Conservation (phyloP, 140 eudicot species). For the Flaveria floridana region DNA sequence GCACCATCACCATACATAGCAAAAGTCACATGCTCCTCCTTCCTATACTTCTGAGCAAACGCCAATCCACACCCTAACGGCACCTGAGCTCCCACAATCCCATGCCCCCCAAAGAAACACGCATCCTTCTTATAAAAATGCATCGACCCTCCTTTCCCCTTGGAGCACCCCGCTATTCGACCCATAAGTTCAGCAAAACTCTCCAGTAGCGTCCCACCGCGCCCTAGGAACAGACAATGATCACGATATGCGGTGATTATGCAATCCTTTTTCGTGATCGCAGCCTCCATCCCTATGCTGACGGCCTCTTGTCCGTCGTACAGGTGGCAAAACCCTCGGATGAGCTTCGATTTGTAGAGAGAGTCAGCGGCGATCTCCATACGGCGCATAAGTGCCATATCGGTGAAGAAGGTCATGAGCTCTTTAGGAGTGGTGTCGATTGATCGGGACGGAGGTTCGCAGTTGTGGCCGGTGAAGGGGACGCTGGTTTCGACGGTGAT, state of each 20-base stretch:
- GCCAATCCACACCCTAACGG: conserved; percentile 94
- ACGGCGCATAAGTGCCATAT: conserved; percentile 90
- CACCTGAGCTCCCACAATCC: conserved; percentile 96
- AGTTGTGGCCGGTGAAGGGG: conserved; percentile 76
- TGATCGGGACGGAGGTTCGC: conserved; percentile 83
- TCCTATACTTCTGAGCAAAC: conserved; percentile 83
- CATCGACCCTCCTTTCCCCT: conserved; percentile 97
- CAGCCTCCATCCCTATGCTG: conserved; percentile 90
- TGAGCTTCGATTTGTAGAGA: conserved; percentile 77
- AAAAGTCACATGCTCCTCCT: conserved; percentile 79
- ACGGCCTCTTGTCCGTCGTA: conserved; percentile 98
- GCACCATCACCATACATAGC: conserved; percentile 96
- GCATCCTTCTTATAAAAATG: conserved; percentile 80
- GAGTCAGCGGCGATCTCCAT: conserved; percentile 99
- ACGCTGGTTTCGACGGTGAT: conserved; percentile 79
- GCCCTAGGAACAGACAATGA: conserved; percentile 66
- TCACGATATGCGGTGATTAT: conserved; percentile 88
- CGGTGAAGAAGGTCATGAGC: conserved; percentile 70
- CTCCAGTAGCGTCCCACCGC: conserved; percentile 75
- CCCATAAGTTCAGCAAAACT: conserved; percentile 88
- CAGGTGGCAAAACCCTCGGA: conserved; percentile 90
- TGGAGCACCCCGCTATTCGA: conserved; percentile 73
- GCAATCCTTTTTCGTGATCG: conserved; percentile 70
- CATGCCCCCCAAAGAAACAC: conserved; percentile 96
- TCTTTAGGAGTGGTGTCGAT: conserved; percentile 64